phyloP scores from a whole-genome alignment of 148 eudicot species.

The Amaranthus palmeri region DNA sequence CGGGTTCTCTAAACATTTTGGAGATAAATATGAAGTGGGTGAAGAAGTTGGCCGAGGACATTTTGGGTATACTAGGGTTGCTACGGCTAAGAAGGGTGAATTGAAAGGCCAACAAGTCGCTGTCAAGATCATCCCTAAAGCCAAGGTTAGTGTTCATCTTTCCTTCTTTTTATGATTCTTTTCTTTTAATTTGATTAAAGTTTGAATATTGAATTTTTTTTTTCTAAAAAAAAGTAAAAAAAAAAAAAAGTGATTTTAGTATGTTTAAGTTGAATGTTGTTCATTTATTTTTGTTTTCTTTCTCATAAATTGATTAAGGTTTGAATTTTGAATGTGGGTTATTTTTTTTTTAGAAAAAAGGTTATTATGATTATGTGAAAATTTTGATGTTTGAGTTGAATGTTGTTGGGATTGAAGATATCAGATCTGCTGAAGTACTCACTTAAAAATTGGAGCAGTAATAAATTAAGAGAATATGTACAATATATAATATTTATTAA shows the following conservation, averaged over 20 bases:
- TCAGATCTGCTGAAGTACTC: slow-evolving; percentile 39
- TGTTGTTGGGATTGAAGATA: slow-evolving; percentile 33
- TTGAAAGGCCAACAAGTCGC: slow-evolving; percentile 74
- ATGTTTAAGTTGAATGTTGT: too few species aligned
- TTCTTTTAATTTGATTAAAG: background rate
- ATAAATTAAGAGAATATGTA: too few species aligned
- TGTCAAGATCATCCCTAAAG: slow-evolving; percentile 83
- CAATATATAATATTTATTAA: too few species aligned
- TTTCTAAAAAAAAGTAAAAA: too few species aligned
- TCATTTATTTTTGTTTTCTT: too few species aligned
- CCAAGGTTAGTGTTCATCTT: slow-evolving; percentile 41
- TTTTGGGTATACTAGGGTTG: slow-evolving; percentile 88
- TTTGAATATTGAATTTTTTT: background rate
- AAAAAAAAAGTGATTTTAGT: background rate
- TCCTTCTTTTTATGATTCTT: background rate
- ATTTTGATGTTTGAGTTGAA: slow-evolving; percentile 6
- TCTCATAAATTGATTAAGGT: too few species aligned
- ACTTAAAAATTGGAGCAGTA: too few species aligned
- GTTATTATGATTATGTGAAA: too few species aligned
- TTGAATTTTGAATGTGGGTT: slow-evolving; percentile 16
- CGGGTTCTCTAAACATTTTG: slow-evolving; percentile 68
- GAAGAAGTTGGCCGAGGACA: slow-evolving; percentile 97
- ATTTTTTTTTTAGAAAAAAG: background rate
- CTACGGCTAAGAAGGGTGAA: slow-evolving; percentile 71
- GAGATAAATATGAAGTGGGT: slow-evolving; percentile 73